A percentile compares a stretch with the other conserved stretches of the same genome.
Conservation (phyloP, 805 yeast species). For the Metschnikowia aberdeeniae region DNA sequence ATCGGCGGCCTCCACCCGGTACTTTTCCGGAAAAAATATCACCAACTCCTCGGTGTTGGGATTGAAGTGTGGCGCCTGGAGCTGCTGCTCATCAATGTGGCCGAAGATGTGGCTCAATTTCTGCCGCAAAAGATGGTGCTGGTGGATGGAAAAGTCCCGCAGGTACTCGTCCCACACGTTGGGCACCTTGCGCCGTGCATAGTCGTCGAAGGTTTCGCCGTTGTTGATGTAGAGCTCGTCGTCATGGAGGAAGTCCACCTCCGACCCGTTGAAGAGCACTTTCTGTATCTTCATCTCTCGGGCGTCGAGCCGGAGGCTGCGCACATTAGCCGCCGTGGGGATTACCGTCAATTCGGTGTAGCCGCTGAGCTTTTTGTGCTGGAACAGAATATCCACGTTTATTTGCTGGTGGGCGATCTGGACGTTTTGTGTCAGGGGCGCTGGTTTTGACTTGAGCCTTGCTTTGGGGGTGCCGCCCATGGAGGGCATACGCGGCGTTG, state of each 20-base stretch:
- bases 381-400: slow-evolving; percentile 71
- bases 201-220: slow-evolving; percentile 26
- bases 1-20: slow-evolving; percentile 59
- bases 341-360: slow-evolving; percentile 77
- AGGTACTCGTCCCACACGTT: slow-evolving; percentile 44
- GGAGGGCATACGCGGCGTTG: slow-evolving; percentile 15
- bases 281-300: slow-evolving; percentile 65
- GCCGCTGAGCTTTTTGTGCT: slow-evolving; percentile 57
- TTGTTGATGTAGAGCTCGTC: slow-evolving; percentile 48
- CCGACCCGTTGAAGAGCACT: slow-evolving; percentile 56
- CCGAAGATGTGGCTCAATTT: slow-evolving; percentile 51
- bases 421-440: slow-evolving; percentile 44
- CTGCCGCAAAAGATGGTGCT: slow-evolving; percentile 56
- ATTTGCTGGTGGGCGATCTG: slow-evolving; percentile 83
- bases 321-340: slow-evolving; percentile 60
- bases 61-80: slow-evolving; percentile 11
- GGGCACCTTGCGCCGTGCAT: slow-evolving; percentile 21
- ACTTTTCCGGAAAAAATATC: slow-evolving; percentile 59
- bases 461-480: slow-evolving; percentile 14
- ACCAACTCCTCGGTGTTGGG: slow-evolving; percentile 60
- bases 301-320: slow-evolving; percentile 68
- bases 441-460: slow-evolving; percentile 7
- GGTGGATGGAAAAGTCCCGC: slow-evolving; percentile 40
- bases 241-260: slow-evolving; percentile 49
- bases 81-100: slow-evolving; percentile 32